Evolutionary conservation across 257 asterid species (phyloP).

Genomic region (Asclepias syriaca): DNA sequence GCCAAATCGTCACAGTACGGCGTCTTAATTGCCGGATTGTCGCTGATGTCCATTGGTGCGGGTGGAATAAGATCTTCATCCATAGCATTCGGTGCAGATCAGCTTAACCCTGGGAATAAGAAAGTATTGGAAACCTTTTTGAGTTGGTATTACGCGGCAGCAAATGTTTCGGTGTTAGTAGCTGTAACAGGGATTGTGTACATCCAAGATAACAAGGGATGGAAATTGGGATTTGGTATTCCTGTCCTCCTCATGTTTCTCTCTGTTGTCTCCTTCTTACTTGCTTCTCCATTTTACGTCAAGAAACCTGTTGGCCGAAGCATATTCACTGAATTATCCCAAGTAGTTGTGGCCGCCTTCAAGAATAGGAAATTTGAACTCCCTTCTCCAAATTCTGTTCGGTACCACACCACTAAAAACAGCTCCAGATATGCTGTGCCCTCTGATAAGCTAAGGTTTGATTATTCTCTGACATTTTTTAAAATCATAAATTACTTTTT

Average conservation of each 20-base stretch:
- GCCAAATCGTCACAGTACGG: conserved; percentile 38
- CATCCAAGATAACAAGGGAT: conserved; percentile 56
- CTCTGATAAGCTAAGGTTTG: conserved; percentile 45
- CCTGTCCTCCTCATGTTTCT: conserved; percentile 51
- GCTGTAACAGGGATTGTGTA: conserved; percentile 56
- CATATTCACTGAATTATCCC: conserved; percentile 36
- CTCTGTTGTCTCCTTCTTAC: conserved; percentile 36
- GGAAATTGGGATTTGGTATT: conserved; percentile 60
- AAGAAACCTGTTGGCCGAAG: conserved; percentile 29
- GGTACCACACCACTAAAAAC: conserved; percentile 30
- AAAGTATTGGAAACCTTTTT: conserved; percentile 45
- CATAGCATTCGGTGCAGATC: conserved; percentile 77
- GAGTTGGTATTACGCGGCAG: conserved; percentile 58
- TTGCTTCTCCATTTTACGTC: conserved; percentile 47
- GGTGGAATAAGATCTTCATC: conserved; percentile 65
- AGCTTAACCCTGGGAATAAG: conserved; percentile 32
- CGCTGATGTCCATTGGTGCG: conserved; percentile 58
- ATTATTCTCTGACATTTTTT: no score
- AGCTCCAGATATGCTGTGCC: conserved; percentile 35
- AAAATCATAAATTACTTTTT: no score
- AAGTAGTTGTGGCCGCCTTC: conserved; percentile 42
- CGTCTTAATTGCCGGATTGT: conserved; percentile 37
- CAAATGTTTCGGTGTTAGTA: conserved; percentile 36
- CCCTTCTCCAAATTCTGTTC: conserved; percentile 21
- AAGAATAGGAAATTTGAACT: conserved; percentile 34